A percentile compares a stretch with the other conserved stretches of the same genome.
These are phyloP conservation scores for Tylopilus plumbeoviolaceoides DNA, from an alignment of 768 basidiomycete genomes.

Conservation along the genomic window DNA sequence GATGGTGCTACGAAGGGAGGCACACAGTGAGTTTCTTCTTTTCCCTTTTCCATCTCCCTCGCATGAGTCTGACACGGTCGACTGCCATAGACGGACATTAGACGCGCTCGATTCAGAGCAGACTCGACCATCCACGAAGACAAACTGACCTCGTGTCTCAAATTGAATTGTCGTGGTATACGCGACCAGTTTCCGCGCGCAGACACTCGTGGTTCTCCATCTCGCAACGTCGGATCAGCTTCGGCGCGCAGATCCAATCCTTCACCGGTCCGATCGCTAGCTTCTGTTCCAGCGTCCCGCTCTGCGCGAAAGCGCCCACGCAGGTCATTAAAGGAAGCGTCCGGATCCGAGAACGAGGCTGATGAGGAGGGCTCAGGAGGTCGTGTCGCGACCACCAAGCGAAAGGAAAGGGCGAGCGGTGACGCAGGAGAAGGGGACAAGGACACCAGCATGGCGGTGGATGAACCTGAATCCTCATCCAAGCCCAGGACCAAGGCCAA, in stretches of 20 bases:
- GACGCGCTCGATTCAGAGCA: conserved; percentile 73
- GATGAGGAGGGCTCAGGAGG: conserved; percentile 8
- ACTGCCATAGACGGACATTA: conserved; percentile 54
- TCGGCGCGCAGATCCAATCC: conserved; percentile 21
- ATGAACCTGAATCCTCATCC: conserved; percentile 3
- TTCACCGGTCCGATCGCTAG: conserved; percentile 23
- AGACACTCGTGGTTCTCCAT: not conserved
- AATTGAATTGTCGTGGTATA: conserved; percentile 50
- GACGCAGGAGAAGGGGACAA: not conserved
- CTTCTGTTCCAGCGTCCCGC: not conserved
- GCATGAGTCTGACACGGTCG: not conserved
- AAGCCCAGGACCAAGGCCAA: conserved; percentile 13
- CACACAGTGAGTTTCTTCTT: conserved; percentile 59
- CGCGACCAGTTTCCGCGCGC: conserved; percentile 17
- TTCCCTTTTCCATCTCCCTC: not conserved
- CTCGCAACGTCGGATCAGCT: conserved; percentile 4
- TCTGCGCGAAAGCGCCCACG: conserved; percentile 24
- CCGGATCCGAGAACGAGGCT: conserved; percentile 18
- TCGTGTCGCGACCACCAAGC: conserved; percentile 8
- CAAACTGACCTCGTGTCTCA: conserved; percentile 59
- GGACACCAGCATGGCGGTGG: conserved; percentile 8
- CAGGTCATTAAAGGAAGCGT: conserved; percentile 17
- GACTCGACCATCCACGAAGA: conserved; percentile 66
- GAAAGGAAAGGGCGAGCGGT: not conserved
- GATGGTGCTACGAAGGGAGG: conserved; percentile 83